Percentiles rank a stretch among this genome's conserved stretches.
Conservation (phyloP, 2,329 filamentous ascomycete genomes). For the Calonectria leucothoes region DNA sequence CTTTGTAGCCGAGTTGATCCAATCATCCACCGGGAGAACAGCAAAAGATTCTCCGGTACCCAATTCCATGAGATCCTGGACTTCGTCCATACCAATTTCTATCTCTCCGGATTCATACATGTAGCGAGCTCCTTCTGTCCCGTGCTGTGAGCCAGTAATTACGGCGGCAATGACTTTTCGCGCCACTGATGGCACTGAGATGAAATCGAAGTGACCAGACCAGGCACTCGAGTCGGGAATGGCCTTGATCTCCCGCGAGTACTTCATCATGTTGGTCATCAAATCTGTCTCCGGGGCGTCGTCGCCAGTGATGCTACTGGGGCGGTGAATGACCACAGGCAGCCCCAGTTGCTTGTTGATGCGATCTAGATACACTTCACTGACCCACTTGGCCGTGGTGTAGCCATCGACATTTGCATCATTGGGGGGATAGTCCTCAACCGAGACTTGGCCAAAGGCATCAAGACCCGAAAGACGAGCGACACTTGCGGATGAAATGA, state of each 20-base stretch:
- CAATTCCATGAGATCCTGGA: neutral
- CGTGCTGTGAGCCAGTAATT: neutral
- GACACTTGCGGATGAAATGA: slow-evolving; percentile 42
- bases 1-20: neutral
- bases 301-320: neutral
- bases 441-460: neutral
- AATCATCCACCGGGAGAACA: neutral
- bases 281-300: neutral
- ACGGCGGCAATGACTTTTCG: neutral
- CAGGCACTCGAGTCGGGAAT: neutral
- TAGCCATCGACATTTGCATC: slow-evolving; percentile 42
- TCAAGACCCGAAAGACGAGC: neutral
- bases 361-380: slow-evolving; percentile 41
- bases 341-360: neutral
- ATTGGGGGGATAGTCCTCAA: neutral
- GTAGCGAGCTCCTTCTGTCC: neutral
- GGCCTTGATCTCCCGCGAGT: neutral
- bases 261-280: slow-evolving; percentile 4
- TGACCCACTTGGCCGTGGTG: slow-evolving; percentile 48
- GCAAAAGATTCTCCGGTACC: neutral
- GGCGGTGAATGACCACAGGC: neutral
- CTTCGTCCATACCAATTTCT: neutral
- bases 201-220: neutral
- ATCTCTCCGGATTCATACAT: neutral
- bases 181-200: neutral